Base-by-base conservation (phyloP, 805 yeast species). In the Candida ipomoeae region DNA sequence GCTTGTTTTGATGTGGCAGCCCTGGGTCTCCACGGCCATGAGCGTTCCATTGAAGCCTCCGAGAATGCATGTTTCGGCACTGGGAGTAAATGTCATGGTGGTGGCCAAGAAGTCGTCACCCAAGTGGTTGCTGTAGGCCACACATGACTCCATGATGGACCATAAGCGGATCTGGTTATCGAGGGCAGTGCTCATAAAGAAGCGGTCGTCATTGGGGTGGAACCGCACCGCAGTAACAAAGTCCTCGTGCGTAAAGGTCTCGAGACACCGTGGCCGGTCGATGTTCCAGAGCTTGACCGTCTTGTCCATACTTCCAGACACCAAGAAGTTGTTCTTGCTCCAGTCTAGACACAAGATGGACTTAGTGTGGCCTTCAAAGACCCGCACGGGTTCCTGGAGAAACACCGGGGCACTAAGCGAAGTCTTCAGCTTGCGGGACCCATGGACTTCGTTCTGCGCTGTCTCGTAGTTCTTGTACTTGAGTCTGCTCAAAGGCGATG, bases 211-310 rank as follows among this genome's bases (percentile, higher is more conserved):
- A 1, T 71, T 70, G 0, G 94, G 95, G 61, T 88, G 96, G 65
- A 91, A 91, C 46, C 77, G 78, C 3, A 87, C 87, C 8, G 84
- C 73, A 0, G 96, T 86, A 2, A 89, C 96, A 65, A 89, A 85
- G 64, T 89, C 96, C n/a, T 82, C 78, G 62, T 89, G 91, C 11
- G 67, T 63, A 59, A 87, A 90, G 0, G 82, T 75, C 44, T 85
- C 77, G 15, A 91, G 69, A 46, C 89, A 82, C 14, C 71, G 75
- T 1, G 67, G 69, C 44, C 91, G 75, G 37, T 87, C 88, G 11
- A 85, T 78, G 64, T 91, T 95, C 97, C 97, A 91, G 43, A 91
- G 69, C 55, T 81, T 80, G 2, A 83, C 96, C 0, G 95, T 85
- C 55, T 81, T 78, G 67, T 91, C 98, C 85, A 87, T 86, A 1